Evolutionary conservation across 2,329 filamentous ascomycete species (phyloP), one percentile per base, ranked within the genome.

Genomic region (Paracoccidioides lutzii): DNA sequence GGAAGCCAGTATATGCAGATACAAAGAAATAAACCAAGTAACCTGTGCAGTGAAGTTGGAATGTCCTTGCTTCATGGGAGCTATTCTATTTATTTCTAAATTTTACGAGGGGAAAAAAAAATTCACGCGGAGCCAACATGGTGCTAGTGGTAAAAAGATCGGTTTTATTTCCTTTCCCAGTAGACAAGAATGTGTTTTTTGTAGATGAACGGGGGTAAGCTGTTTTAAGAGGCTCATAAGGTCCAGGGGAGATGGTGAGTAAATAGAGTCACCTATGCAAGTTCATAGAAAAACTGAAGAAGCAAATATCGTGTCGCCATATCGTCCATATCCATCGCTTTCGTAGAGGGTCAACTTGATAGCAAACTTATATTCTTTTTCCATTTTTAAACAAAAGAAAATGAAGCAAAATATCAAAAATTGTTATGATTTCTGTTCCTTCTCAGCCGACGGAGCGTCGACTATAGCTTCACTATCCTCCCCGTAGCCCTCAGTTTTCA

Each of bases 401-500:
- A 33, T 6, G 9, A 46, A 46, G 15, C 1, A 7, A 9, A 46
- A 35, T 48, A 35, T 15, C 22, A 38, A 51, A 12, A 32, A 33
- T 9, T 6, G 9, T 42, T 33, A 52, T 15, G 38, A 52, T 32
- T 8, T 28, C n/a, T 10, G 12, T 5, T 48, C 53, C 22, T 46
- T 30, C 38, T 53, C 41, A 22, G 28, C 43, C 33, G 49, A 37
- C 52, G 40, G 22, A n/a, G 41, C 48, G 2, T 22, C 22, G 14
- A 37, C 40, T 15, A 55, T 44, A 30, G 40, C 54, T 38, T 45
- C 57, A 37, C 58, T 61, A 59, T 82, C 79, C 54, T 82, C 76
- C 69, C 85, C 85, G 66, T 98, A 97, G 0, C 83, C 84, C 69
- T 97, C 90, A 0, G 84, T 83, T 78, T 91, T 93, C 84, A 98